Conservation (phyloP, 2,329 filamentous ascomycete genomes). For the Cordyceps farinosa region DNA sequence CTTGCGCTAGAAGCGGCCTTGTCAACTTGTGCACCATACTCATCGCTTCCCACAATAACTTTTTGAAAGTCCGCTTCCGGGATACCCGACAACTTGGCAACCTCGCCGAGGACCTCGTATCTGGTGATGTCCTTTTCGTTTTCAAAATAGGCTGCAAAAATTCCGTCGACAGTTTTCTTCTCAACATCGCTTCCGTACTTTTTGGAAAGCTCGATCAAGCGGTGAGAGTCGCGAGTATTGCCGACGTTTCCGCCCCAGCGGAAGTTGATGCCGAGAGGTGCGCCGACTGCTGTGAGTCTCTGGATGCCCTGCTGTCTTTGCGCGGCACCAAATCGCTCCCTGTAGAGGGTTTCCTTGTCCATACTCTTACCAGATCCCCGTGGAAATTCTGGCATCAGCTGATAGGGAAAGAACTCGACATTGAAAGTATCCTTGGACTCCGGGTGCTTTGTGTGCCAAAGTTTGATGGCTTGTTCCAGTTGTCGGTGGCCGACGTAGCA, state of each 20-base stretch:
- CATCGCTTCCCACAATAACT: constrained; percentile 42
- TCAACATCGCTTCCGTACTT: constrained; percentile 48
- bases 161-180: constrained; percentile 49
- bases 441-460: constrained; percentile 39
- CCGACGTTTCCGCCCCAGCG: constrained; percentile 38
- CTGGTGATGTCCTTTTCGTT: constrained; percentile 42
- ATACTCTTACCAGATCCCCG: constrained; percentile 30
- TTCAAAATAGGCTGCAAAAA: constrained; percentile 44
- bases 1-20: constrained; percentile 28
- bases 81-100: constrained; percentile 43
- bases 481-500: constrained; percentile 48
- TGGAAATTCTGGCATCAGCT: constrained; percentile 38
- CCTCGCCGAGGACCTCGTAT: constrained; percentile 33
- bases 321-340: constrained; percentile 58
- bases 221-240: constrained; percentile 35
- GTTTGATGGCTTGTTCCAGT: constrained; percentile 43
- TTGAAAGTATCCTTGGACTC: constrained; percentile 56
- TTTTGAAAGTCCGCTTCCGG: constrained; percentile 35
- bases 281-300: constrained; percentile 31
- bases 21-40: constrained; percentile 43
- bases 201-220: constrained; percentile 48
- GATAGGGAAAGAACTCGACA: constrained; percentile 44
- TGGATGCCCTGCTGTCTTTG: constrained; percentile 41
- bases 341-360: constrained; percentile 37
- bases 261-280: constrained; percentile 40